Percentiles rank a stretch among this genome's conserved stretches.
Evolutionary conservation across 345 rosid species (phyloP).

Genomic region (Physaria fendleri): DNA sequence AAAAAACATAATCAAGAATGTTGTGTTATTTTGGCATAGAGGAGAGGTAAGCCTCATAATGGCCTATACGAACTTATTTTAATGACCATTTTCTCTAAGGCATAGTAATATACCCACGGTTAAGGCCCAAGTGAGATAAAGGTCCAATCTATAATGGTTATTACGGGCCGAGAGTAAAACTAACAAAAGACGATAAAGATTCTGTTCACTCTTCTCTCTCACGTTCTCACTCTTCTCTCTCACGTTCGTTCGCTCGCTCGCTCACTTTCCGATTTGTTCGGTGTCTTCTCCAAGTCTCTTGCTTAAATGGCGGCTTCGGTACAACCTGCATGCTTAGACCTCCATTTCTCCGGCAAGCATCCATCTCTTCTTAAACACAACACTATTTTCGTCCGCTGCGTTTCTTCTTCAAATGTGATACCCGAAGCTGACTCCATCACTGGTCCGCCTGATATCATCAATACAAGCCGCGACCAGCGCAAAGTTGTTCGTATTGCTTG

Average conservation of each 20-base stretch:
- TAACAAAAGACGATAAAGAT: not conserved
- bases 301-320: conserved; percentile 37
- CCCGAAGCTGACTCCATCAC: conserved; percentile 15
- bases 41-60: too few species aligned
- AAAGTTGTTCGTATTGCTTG: conserved; percentile 71
- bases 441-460: conserved; percentile 20
- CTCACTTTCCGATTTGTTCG: conserved; percentile 20
- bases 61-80: too few species aligned
- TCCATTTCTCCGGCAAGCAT: conserved; percentile 25
- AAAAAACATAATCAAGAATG: too few species aligned
- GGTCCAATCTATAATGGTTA: not conserved
- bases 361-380: conserved; percentile 15
- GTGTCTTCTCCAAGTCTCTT: conserved; percentile 15
- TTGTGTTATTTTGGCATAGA: too few species aligned
- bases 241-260: not conserved
- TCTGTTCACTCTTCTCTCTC: conserved; percentile 4
- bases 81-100: too few species aligned
- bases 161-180: conserved; percentile 16
- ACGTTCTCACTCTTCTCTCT: not conserved
- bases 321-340: conserved; percentile 34
- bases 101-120: too few species aligned
- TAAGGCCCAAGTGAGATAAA: not conserved
- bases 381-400: conserved; percentile 22
- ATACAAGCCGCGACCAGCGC: conserved; percentile 43
- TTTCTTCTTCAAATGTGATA: conserved; percentile 18